Evolutionary conservation across 345 rosid species (phyloP).

Genomic region (Zanthoxylum bungeanum): DNA sequence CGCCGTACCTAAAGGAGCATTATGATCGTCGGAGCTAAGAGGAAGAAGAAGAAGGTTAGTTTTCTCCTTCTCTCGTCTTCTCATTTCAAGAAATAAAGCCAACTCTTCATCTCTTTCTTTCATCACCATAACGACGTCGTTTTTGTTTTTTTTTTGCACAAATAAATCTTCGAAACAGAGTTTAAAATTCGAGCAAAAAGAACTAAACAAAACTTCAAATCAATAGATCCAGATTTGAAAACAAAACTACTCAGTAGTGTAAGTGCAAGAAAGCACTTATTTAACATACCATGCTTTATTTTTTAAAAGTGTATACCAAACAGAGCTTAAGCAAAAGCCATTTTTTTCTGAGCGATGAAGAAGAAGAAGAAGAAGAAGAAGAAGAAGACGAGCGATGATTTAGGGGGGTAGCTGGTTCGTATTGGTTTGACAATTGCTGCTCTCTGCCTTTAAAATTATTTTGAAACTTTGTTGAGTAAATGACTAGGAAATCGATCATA

Average conservation of each 20-base stretch:
- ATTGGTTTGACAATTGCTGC: no score
- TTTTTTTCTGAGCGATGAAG: background rate
- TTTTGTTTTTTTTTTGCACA: no score
- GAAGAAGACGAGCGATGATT: background rate
- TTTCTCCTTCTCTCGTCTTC: conserved; percentile 67
- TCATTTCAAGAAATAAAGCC: conserved; percentile 73
- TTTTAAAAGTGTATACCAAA: background rate
- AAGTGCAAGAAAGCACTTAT: no score
- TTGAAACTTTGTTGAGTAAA: conserved; percentile 8
- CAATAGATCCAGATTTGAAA: no score
- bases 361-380: no score
- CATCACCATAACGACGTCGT: conserved; percentile 28
- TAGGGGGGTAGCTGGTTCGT: background rate
- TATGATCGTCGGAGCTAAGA: conserved; percentile 33
- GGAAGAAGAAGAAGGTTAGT: conserved; percentile 31
- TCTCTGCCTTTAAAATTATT: background rate
- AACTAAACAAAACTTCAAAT: no score
- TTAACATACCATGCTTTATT: no score
- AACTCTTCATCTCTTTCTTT: conserved; percentile 76
- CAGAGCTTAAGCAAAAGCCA: background rate
- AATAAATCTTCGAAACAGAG: no score
- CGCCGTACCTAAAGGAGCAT: conserved; percentile 23
- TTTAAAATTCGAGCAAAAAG: no score
- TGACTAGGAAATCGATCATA: background rate
- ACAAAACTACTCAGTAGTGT: no score